Conservation (phyloP, 306 rosid genomes). For the Cucurbita ficifolia region DNA sequence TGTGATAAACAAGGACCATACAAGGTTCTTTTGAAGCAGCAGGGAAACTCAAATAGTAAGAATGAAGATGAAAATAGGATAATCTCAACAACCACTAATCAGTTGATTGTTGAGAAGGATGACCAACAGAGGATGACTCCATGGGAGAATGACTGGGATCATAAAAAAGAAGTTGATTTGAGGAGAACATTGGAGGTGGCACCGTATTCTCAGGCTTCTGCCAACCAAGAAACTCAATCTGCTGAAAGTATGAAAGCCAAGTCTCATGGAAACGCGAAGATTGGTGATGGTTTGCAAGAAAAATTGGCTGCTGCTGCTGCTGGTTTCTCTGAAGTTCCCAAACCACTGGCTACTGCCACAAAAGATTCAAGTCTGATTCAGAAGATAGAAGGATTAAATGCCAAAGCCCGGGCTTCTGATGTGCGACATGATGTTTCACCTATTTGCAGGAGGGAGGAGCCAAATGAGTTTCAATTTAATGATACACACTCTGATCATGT, state of each 20-base stretch:
- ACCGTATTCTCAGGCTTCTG: conserved; percentile 30
- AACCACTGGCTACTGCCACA: conserved; percentile 23
- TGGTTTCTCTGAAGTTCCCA: conserved; percentile 26
- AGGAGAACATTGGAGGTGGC: conserved; percentile 29
- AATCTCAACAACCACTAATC: conserved; percentile 18
- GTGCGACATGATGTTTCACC: conserved; percentile 32
- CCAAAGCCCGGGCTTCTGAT: conserved; percentile 61
- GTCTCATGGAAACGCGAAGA: conserved; percentile 26
- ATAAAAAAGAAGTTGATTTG: conserved; percentile 31
- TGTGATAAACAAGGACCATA: conserved; percentile 58
- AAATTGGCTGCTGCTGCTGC: conserved; percentile 30
- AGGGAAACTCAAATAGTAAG: conserved; percentile 41
- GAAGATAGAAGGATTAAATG: conserved; percentile 86
- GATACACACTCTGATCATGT: conserved; percentile 24
- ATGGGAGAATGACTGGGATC: conserved; percentile 44
- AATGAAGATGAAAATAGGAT: conserved; percentile 43
- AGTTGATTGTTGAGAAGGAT: conserved; percentile 18
- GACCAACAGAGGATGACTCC: conserved; percentile 29
- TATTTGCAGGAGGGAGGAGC: conserved; percentile 34
- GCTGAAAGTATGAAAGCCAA: conserved; percentile 26
- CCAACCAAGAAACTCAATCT: conserved; percentile 24
- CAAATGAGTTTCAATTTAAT: conserved; percentile 24
- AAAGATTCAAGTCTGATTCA: conserved; percentile 68
- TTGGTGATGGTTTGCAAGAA: conserved; percentile 29
- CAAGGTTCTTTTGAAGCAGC: conserved; percentile 80